Base-by-base conservation (phyloP, 192 early-diverging fungal species). In the Linnemannia schmuckeri region DNA sequence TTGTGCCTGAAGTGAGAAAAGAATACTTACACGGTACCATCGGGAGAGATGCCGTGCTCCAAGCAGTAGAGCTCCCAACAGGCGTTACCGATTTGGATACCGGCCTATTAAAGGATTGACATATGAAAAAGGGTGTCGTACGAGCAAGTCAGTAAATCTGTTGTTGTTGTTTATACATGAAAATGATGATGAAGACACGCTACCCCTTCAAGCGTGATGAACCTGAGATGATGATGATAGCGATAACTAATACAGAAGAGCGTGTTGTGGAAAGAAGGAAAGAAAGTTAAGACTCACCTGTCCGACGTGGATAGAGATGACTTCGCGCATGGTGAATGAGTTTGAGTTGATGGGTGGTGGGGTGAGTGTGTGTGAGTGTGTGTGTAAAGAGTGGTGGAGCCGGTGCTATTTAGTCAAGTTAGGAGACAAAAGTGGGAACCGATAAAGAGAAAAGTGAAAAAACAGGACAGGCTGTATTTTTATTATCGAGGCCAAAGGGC, bases 71-170 rank as follows among this genome's bases (percentile, higher is more conserved):
- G 96, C 93, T 99, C 99, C 99, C 99, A 99, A 91, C 99, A 99
- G 94, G 98, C 97, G 95, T 99, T 99, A 97, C 99, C 99, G 89
- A 99, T 99, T 92, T 99, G 99, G 89, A 99, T 98, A 99, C 99
- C 99, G 90, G 99, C 99, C 93, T 97, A 80, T 24, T 44, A 49
- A 47, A 40, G 41, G 44, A 30, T 47, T 42, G 78, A 41, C 27
- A 74, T 20, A 66, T n/a, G 37, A 72, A n/a, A 18, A 20, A 37
- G 37, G 27, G 40, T 54, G 17, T 35, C 47, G 40, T 40, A 69
- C 71, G 12, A 9, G 44, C 44, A 52, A 33, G 30, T 79, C 35
- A 71, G 27, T 41, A 22, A 47, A n/a, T 70, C 38, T 27, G 47
- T 35, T 37, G 37, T 12, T 46, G 12, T 46, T 46, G 44, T 46